These are phyloP conservation scores for Brassica incana DNA, from an alignment of 345 rosid species.

Conservation along the genomic window DNA sequence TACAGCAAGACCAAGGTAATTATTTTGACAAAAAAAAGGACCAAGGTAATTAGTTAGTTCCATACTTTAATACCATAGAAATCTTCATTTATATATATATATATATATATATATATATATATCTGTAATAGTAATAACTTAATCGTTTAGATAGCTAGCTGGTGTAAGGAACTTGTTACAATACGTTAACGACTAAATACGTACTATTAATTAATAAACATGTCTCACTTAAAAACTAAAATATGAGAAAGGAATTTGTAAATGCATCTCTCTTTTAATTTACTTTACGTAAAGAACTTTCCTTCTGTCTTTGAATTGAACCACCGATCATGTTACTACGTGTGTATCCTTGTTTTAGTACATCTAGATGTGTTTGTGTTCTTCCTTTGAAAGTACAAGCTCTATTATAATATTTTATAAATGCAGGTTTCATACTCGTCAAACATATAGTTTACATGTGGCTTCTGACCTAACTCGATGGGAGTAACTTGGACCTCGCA, in stretches of 20 bases:
- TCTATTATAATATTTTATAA: conserved; percentile 6
- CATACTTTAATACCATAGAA: neutral
- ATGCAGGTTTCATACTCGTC: conserved; percentile 4
- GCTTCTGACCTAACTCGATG: conserved; percentile 36
- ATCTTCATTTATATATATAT: no score
- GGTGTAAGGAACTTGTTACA: neutral
- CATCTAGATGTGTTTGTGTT: conserved; percentile 16
- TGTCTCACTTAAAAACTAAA: conserved; percentile 7
- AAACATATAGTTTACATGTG: conserved; percentile 21
- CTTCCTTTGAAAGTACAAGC: conserved; percentile 8
- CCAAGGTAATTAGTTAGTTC: conserved; percentile 40
- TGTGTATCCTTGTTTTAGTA: conserved; percentile 25
- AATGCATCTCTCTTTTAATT: conserved; percentile 14
- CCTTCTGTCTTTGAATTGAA: no score
- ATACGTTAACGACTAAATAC: conserved; percentile 10
- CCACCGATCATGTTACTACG: conserved; percentile 37
- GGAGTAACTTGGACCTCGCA: conserved; percentile 33
- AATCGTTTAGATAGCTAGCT: neutral
- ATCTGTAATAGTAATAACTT: neutral
- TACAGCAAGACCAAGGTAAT: conserved; percentile 50
- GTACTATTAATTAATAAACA: neutral
- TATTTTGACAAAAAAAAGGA: no score
- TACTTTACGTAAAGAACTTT: conserved; percentile 65
- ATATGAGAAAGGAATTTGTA: conserved; percentile 32
- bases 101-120: neutral